Base-by-base conservation (phyloP, 176 grass and related monocot species). In the Triticum dicoccoides region DNA sequence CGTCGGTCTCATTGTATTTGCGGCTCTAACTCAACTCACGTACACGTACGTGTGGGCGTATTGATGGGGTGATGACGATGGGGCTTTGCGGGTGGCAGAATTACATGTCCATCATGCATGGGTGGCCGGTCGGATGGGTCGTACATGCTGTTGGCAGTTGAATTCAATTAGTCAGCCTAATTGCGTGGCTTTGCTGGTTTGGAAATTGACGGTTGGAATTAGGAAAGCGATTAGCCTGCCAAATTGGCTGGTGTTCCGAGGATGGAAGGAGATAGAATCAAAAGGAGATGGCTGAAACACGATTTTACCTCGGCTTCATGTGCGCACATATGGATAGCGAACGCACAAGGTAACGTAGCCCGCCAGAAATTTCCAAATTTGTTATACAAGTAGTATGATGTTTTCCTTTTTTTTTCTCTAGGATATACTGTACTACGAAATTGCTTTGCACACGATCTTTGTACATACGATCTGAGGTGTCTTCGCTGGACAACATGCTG, bases 101-200 rank as follows among this genome's bases (percentile, higher is more conserved):
- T 63, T 23, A 65, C 77, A 30, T 76, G 44, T 18, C 6, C 3
- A n/a, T 15, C 4, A 21, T 21, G 29, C 14, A 25, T 38, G 35
- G 38, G 12, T 61, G 88, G 49, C 78, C 38, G 49, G 24, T 44
- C 68, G 37, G 87, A 13, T 62, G 18, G 73, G 49, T 76, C 15
- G 73, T 45, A 73, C 11, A 47, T 82, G 69, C 11, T 37, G 88
- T 52, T 82, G 79, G 79, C 84, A 24, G 84, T 65, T 86, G 73
- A 66, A 61, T 38, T 70, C 61, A 63, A 63, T 73, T 56, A 8
- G 39, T 10, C 2, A 49, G 66, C 61, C 45, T 70, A 44, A 88
- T 51, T 17, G 49, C 45, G 12, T 11, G 64, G 15, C 65, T 20
- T 34, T 69, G 61, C 9, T 76, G 39, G 42, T 71, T 71, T 20